Evolutionary conservation across 768 basidiomycete genomes (phyloP), one percentile per base, ranked within the genome.

Genomic region (Hysterangium stoloniferum): DNA sequence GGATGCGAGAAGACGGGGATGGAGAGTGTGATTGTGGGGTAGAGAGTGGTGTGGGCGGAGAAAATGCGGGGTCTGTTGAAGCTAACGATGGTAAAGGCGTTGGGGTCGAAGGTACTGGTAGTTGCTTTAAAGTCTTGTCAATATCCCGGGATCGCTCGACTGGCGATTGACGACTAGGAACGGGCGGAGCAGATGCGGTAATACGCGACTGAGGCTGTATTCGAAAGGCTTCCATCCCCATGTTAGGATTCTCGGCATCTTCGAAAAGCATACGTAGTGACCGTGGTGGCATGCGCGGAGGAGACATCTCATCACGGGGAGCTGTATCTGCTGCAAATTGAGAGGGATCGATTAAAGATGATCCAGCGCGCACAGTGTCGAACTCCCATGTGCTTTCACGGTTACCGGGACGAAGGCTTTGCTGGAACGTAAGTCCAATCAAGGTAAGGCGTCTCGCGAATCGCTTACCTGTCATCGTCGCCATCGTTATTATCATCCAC

Each of bases 261-360:
- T 86, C 85, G 63, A 96, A 96, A 8, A 96, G 70, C 32, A 74
- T 70, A 0, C 90, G 84, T 2, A 94, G 71, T 0, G 87, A 92
- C 1, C 82, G 79, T 2, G 92, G 91, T 9, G 49, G 92, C 71
- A n/a, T 71, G 56, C 34, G 66, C 59, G 0, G 70, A 31, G 19
- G 56, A 42, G n/a, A 48, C 43, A 43, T 40, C 41, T 50, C 57
- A 55, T 50, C 49, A 44, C 45, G 31, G 45, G 49, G 43, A 11
- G 55, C 35, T 33, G 9, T 53, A 60, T 6, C 6, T 52, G 29
- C 19, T 12, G 53, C 20, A 20, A 56, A 61, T 36, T 41, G 35
- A 47, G 41, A 12, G 54, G 56, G 48, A 48, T 58, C 38, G 50
- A 50, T 37, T n/a, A 11, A 6, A 31, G 19, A 24, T 42, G 72